Conservation (phyloP, 768 basidiomycete species). For the Pholiota microspora region DNA sequence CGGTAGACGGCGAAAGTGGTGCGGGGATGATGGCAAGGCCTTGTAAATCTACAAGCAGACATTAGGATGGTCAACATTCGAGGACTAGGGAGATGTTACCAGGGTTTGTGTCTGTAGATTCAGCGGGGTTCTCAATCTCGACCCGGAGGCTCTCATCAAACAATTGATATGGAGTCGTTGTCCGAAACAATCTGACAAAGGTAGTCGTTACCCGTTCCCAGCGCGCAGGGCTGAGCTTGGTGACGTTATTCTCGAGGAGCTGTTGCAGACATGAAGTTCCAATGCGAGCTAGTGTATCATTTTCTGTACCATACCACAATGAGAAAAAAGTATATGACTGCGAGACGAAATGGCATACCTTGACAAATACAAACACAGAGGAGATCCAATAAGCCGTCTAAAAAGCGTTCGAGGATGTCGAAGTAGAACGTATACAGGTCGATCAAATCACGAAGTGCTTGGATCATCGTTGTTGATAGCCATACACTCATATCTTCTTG, state of each 20-base stretch:
- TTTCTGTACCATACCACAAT: constrained; percentile 57
- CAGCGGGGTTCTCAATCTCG: constrained; percentile 67
- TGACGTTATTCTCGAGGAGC: constrained; percentile 88
- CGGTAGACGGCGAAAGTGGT: constrained; percentile 77
- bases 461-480: constrained; percentile 98
- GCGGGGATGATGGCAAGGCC: constrained; percentile 78
- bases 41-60: constrained; percentile 48
- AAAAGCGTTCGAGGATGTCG: constrained; percentile 81
- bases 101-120: constrained; percentile 46
- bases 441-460: constrained; percentile 92
- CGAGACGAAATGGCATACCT: constrained; percentile 55
- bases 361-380: constrained; percentile 97
- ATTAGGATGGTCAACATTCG: neutral
- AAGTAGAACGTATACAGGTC: constrained; percentile 97
- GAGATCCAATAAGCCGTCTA: constrained; percentile 92
- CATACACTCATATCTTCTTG: constrained; percentile 99
- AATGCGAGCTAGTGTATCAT: constrained; percentile 95
- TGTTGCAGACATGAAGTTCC: constrained; percentile 98
- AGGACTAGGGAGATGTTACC: constrained; percentile 20
- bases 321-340: neutral
- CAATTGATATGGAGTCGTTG: constrained; percentile 94
- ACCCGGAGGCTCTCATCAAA: constrained; percentile 91
- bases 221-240: constrained; percentile 74
- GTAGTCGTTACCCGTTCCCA: constrained; percentile 94
- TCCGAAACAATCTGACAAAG: constrained; percentile 95